Evolutionary conservation across 2,329 filamentous ascomycete species (phyloP).

Genomic region (Aspergillus piperis): DNA sequence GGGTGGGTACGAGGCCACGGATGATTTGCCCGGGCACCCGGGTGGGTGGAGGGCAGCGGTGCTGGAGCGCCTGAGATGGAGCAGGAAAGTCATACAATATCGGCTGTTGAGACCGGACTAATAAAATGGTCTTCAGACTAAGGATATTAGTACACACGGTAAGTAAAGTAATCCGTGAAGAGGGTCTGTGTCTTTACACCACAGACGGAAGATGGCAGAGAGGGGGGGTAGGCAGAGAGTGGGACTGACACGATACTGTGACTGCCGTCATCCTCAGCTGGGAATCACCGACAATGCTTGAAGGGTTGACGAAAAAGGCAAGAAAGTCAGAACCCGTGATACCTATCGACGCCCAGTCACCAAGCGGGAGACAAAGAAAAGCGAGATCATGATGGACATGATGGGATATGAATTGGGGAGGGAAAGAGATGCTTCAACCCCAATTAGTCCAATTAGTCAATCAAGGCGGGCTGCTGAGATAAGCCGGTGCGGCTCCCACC

Average conservation of each 20-base stretch:
- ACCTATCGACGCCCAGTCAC: no score
- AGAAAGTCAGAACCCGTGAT: no score
- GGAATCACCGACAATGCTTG: no score
- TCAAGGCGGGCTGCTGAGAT: neutral
- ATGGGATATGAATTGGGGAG: no score
- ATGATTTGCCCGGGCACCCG: constrained; percentile 3
- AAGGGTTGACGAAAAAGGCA: no score
- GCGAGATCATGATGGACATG: no score
- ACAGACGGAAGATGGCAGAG: neutral
- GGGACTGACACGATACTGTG: no score
- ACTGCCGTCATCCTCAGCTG: no score
- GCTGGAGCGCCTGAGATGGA: neutral
- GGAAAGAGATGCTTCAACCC: no score
- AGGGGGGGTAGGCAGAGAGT: neutral
- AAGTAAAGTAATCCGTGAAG: neutral
- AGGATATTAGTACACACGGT: neutral
- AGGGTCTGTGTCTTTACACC: neutral
- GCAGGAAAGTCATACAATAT: neutral
- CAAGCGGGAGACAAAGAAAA: no score
- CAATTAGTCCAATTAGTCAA: no score
- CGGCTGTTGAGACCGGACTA: neutral
- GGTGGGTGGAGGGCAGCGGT: neutral
- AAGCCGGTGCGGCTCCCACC: neutral
- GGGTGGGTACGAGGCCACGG: constrained; percentile 4
- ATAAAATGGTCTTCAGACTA: neutral